Conservation (phyloP, 192 early-diverging fungal genomes). For the Coemansia nantahalensis region DNA sequence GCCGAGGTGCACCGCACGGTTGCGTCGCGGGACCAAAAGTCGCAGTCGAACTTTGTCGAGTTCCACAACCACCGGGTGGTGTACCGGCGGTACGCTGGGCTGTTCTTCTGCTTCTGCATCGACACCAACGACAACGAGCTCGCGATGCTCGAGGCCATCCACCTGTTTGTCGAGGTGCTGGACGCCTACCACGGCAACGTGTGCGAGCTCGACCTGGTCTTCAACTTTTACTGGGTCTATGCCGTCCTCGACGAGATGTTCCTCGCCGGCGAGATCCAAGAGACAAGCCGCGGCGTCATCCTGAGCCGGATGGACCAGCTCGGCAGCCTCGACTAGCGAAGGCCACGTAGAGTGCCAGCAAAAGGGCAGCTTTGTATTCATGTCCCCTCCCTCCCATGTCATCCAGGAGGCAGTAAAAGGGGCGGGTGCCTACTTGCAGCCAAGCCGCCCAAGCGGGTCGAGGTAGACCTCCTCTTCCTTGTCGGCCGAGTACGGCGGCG, state of each 20-base stretch:
- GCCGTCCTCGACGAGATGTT: constrained; percentile 97
- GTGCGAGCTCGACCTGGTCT: constrained; percentile 96
- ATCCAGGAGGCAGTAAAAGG: no score
- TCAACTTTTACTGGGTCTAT: constrained; percentile 99
- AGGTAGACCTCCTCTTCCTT: constrained; percentile 79
- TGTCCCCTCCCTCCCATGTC: no score
- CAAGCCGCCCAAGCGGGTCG: constrained; percentile 60
- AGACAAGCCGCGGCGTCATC: constrained; percentile 82
- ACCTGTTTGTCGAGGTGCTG: constrained; percentile 98
- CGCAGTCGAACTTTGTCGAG: constrained; percentile 98
- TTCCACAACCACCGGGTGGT: constrained; percentile 98
- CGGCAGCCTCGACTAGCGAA: constrained; percentile 65
- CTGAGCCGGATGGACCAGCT: constrained; percentile 74
- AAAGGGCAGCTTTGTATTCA: no score
- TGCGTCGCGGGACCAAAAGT: constrained; percentile 94
- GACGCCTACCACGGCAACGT: constrained; percentile 99
- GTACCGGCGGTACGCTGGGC: constrained; percentile 95
- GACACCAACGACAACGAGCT: constrained; percentile 99
- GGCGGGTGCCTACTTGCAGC: not conserved
- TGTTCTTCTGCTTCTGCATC: constrained; percentile 99
- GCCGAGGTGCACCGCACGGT: constrained; percentile 94
- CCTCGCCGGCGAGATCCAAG: constrained; percentile 97
- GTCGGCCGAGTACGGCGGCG: constrained; percentile 80
- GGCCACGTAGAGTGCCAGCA: constrained; percentile 26
- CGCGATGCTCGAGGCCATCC: constrained; percentile 92